phyloP scores from a whole-genome alignment of 2,329 filamentous ascomycete genomes.

The Beauveria sp. region DNA sequence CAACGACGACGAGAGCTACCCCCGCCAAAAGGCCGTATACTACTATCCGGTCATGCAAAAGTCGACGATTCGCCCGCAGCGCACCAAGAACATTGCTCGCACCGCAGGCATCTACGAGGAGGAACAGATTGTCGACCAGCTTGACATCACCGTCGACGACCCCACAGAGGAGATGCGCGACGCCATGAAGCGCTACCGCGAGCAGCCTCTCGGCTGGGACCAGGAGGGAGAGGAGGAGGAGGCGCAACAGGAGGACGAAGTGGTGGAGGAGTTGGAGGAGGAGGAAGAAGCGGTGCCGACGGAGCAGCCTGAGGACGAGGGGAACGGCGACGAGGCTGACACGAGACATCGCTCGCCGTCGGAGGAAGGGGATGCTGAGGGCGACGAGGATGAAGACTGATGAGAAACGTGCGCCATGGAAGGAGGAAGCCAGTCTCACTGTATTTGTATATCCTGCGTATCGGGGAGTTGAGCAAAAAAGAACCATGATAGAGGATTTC shows the following conservation, averaged over 20 bases:
- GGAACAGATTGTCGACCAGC: slow-evolving; percentile 46
- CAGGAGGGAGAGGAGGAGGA: slow-evolving; percentile 31
- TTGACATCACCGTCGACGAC: slow-evolving; percentile 48
- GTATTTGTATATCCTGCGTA: slow-evolving; percentile 1
- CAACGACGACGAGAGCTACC: slow-evolving; percentile 43
- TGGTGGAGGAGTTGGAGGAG: slow-evolving; percentile 20
- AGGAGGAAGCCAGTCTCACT: background rate
- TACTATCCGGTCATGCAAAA: slow-evolving; percentile 64
- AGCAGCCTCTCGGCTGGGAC: slow-evolving; percentile 42
- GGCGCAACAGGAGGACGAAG: slow-evolving; percentile 25
- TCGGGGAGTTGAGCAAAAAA: background rate
- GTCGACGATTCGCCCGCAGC: slow-evolving; percentile 53
- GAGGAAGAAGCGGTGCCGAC: slow-evolving; percentile 20
- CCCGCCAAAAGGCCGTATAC: slow-evolving; percentile 50
- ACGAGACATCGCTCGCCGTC: slow-evolving; percentile 22
- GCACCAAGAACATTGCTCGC: slow-evolving; percentile 55
- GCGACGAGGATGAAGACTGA: slow-evolving; percentile 27
- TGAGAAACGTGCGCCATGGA: too few species aligned
- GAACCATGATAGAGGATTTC: background rate
- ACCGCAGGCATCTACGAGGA: slow-evolving; percentile 40
- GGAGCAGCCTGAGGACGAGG: slow-evolving; percentile 8
- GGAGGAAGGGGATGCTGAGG: slow-evolving; percentile 36
- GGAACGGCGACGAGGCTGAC: slow-evolving; percentile 19
- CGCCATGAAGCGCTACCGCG: slow-evolving; percentile 45
- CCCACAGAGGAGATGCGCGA: slow-evolving; percentile 45